Conservation (phyloP, 176 grass and related monocot species). For the Oryza meyeriana region DNA sequence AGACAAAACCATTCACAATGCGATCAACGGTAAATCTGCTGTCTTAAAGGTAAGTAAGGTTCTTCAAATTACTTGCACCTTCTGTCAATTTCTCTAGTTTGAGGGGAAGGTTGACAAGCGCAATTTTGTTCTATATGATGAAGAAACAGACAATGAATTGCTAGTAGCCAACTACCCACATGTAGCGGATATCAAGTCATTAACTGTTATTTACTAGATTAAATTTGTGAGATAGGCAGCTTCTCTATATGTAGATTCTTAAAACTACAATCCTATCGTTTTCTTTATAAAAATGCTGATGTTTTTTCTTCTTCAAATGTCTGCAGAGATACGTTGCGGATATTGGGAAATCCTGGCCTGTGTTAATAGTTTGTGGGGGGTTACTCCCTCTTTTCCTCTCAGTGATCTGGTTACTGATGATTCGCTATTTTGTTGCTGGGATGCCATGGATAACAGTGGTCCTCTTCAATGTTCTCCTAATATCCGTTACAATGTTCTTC, state of each 20-base stretch:
- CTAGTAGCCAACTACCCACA: neutral
- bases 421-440: slow-evolving; percentile 91
- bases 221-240: neutral
- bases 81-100: slow-evolving; percentile 1
- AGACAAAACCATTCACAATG: slow-evolving; percentile 83
- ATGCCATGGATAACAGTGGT: slow-evolving; percentile 97
- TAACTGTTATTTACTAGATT: slow-evolving; percentile 7
- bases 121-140: neutral
- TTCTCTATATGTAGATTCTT: slow-evolving; percentile 4
- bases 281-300: neutral
- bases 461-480: slow-evolving; percentile 79
- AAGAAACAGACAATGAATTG: neutral
- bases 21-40: slow-evolving; percentile 70
- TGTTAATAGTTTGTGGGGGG: slow-evolving; percentile 95
- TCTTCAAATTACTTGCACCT: neutral
- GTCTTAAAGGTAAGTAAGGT: slow-evolving; percentile 73
- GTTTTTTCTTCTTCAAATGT: neutral
- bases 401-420: slow-evolving; percentile 86
- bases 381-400: slow-evolving; percentile 80
- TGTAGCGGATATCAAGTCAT: neutral
- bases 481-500: slow-evolving; percentile 90
- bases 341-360: slow-evolving; percentile 90
- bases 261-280: neutral
- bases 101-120: neutral
- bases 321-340: slow-evolving; percentile 93